A percentile compares a stretch with the other conserved stretches of the same genome.
These are phyloP conservation scores for Ramalina intermedia DNA, from an alignment of 495 filamentous ascomycete species.

Conservation along the genomic window DNA sequence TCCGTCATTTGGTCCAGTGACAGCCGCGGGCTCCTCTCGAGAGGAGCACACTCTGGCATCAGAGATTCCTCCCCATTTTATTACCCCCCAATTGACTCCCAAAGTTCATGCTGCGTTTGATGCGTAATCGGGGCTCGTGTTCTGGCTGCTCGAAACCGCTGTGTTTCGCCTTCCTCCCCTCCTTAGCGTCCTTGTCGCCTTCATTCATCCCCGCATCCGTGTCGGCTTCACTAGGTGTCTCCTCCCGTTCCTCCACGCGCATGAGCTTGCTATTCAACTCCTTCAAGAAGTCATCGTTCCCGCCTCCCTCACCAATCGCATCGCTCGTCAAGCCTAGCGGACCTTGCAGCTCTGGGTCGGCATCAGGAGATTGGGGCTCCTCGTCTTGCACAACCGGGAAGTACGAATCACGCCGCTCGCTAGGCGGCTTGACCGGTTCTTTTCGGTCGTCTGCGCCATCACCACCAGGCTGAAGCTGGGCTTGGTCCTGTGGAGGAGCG, in stretches of 20 bases:
- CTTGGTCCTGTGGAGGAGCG: not conserved
- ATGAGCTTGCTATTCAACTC: constrained; percentile 13
- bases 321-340: constrained; percentile 12
- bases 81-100: constrained; percentile 10
- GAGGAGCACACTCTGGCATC: too few relatives aligned
- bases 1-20: too few relatives aligned
- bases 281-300: constrained; percentile 11
- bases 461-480: constrained; percentile 5
- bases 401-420: constrained; percentile 15
- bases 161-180: constrained; percentile 9
- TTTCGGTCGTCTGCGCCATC: too few relatives aligned
- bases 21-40: too few relatives aligned
- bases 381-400: constrained; percentile 1
- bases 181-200: not conserved
- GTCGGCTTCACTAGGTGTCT: not conserved
- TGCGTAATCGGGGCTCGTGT: constrained; percentile 8
- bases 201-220: not conserved
- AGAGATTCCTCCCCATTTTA: not conserved
- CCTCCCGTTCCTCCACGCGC: constrained; percentile 3
- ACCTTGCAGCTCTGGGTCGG: constrained; percentile 10
- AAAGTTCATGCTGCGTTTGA: constrained; percentile 18
- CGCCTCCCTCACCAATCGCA: not conserved
- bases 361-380: not conserved
- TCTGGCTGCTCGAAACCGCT: constrained; percentile 12
- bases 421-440: constrained; percentile 1